phyloP scores from a whole-genome alignment of 1,284 basidiomycete genomes.

The Trametes versicolor region DNA sequence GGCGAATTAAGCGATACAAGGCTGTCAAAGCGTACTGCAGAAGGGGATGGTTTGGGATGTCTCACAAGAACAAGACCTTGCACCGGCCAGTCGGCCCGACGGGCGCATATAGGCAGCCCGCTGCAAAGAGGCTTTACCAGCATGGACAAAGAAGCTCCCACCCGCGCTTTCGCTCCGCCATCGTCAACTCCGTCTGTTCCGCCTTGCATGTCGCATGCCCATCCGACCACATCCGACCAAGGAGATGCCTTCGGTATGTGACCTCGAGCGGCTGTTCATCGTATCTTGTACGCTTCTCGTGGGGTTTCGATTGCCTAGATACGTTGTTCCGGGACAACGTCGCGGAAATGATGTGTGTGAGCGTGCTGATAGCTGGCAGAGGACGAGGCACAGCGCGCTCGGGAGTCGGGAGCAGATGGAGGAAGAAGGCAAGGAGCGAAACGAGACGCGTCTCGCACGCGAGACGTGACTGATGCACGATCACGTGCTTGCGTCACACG shows the following conservation, averaged over 20 bases:
- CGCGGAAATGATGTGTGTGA: too few relatives aligned
- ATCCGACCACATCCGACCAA: neutral
- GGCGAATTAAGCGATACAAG: slow-evolving; percentile 1
- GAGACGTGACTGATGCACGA: slow-evolving; percentile 14
- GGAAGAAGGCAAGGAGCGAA: neutral
- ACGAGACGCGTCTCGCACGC: neutral
- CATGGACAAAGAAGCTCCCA: slow-evolving; percentile 9
- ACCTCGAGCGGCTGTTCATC: neutral
- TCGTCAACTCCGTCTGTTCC: neutral
- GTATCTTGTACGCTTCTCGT: too few relatives aligned
- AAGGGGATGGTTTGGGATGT: slow-evolving; percentile 1
- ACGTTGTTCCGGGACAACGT: too few relatives aligned
- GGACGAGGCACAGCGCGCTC: neutral
- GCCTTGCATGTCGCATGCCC: neutral
- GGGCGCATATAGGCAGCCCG: slow-evolving; percentile 4
- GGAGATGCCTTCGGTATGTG: neutral
- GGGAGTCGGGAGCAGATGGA: neutral
- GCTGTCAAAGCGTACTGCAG: neutral
- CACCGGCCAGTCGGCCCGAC: slow-evolving; percentile 3
- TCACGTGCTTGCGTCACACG: slow-evolving; percentile 14
- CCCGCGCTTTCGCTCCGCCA: neutral
- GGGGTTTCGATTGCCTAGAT: too few relatives aligned
- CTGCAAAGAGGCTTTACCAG: neutral
- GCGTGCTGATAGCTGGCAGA: too few relatives aligned
- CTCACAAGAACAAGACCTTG: slow-evolving; percentile 14